Evolutionary conservation across 345 rosid genomes (phyloP).

Genomic region (Euphorbia tirucalli): DNA sequence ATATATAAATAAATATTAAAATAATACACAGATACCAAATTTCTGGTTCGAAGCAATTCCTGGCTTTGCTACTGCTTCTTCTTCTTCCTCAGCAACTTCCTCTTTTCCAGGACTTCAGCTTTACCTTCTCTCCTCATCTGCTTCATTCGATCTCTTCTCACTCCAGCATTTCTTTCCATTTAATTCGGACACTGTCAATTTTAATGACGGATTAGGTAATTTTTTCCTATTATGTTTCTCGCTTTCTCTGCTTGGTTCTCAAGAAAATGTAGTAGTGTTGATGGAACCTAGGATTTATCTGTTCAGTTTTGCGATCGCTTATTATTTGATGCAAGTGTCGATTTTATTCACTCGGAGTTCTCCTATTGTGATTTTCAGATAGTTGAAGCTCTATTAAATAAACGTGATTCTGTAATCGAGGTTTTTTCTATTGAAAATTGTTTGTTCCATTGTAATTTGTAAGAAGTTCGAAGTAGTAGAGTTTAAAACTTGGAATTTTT

Average conservation of each 20-base stretch:
- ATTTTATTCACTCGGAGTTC: not conserved
- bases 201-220: constrained; percentile 5
- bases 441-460: not conserved
- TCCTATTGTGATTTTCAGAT: not conserved
- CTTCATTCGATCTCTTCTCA: not conserved
- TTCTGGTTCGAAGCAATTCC: constrained; percentile 21
- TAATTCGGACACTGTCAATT: not conserved
- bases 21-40: constrained; percentile 25
- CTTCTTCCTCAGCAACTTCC: not conserved
- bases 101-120: not conserved
- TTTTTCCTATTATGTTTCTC: constrained; percentile 2
- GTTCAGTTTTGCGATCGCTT: not conserved
- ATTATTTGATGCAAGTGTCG: not conserved
- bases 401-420: not conserved
- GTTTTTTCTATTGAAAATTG: not conserved
- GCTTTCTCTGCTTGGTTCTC: constrained; percentile 7
- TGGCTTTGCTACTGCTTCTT: constrained; percentile 11
- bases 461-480: not conserved
- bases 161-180: not conserved
- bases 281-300: not conserved
- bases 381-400: not conserved
- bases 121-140: not conserved
- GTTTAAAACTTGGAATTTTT: not conserved
- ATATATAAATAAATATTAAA: not conserved
- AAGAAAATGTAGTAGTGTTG: constrained; percentile 7